Evolutionary conservation across 2,329 filamentous ascomycete genomes (phyloP).

Genomic region (Cytospora leucostoma): DNA sequence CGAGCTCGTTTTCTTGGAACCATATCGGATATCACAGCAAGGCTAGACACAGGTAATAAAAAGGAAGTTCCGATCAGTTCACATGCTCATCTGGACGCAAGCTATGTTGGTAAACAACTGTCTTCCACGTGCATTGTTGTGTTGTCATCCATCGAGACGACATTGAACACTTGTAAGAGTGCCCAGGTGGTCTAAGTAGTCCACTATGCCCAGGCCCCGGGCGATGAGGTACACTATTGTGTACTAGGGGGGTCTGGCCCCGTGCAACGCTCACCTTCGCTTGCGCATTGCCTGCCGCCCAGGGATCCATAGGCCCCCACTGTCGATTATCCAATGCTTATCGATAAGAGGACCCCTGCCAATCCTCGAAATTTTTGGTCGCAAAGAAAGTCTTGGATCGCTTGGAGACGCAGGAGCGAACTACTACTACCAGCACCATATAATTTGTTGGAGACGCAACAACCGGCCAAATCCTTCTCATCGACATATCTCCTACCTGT

Average conservation of each 20-base stretch:
- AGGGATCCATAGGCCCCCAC: background rate
- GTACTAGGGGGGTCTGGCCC: background rate
- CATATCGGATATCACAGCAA: conserved; percentile 36
- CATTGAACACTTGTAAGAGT: background rate
- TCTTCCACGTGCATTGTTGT: background rate
- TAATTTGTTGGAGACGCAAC: background rate
- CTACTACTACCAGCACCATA: background rate
- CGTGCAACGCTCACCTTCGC: background rate
- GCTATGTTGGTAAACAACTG: background rate
- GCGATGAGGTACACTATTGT: too few species aligned
- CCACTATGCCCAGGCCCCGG: background rate
- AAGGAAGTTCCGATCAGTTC: background rate
- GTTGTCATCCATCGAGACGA: background rate
- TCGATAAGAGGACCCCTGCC: background rate
- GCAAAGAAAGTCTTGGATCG: background rate
- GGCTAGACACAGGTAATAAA: background rate
- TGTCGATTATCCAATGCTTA: background rate
- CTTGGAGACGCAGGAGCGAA: background rate
- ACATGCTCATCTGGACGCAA: background rate
- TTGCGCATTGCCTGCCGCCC: background rate
- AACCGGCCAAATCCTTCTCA: background rate
- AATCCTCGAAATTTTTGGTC: background rate
- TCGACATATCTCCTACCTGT: background rate
- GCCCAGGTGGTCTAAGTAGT: background rate
- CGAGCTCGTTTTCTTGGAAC: conserved; percentile 45